A percentile compares a stretch with the other conserved stretches of the same genome.
phyloP scores from a whole-genome alignment of 352 stramenopile species.

The Blastocystis sp. region DNA sequence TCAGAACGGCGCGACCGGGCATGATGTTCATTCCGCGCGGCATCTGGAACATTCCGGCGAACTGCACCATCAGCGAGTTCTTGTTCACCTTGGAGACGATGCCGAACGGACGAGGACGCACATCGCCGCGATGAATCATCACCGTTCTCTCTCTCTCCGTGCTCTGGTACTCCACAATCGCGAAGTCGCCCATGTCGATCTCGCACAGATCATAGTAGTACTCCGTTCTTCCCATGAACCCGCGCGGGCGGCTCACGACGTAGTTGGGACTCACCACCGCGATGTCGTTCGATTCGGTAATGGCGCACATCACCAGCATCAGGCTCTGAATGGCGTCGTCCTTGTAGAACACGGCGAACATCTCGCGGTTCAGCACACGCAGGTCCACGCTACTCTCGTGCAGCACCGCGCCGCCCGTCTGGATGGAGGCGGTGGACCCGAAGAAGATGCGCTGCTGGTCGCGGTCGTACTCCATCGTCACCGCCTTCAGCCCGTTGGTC shows the following conservation, averaged over 20 bases:
- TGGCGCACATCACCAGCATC: slow-evolving; percentile 28
- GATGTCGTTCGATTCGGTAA: slow-evolving; percentile 44
- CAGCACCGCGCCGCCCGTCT: slow-evolving; percentile 50
- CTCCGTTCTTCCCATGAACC: background rate
- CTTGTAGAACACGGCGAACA: slow-evolving; percentile 56
- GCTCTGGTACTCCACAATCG: slow-evolving; percentile 43
- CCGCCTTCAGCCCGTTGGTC: background rate
- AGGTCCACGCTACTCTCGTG: slow-evolving; percentile 43
- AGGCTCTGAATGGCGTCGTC: slow-evolving; percentile 45
- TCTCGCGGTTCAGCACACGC: slow-evolving; percentile 17
- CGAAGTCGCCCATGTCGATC: slow-evolving; percentile 42
- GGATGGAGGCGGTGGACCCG: slow-evolving; percentile 17
- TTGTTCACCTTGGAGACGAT: slow-evolving; percentile 51
- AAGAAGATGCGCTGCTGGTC: slow-evolving; percentile 17
- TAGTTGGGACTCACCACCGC: slow-evolving; percentile 43
- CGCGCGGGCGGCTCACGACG: slow-evolving; percentile 26
- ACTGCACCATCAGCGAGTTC: slow-evolving; percentile 36
- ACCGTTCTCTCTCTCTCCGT: slow-evolving; percentile 22
- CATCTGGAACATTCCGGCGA: slow-evolving; percentile 66
- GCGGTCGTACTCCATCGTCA: slow-evolving; percentile 24
- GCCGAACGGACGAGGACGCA: slow-evolving; percentile 24
- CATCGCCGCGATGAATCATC: slow-evolving; percentile 48
- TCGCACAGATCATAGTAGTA: slow-evolving; percentile 64
- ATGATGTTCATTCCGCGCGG: slow-evolving; percentile 8
- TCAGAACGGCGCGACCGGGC: slow-evolving; percentile 42